phyloP scores from a whole-genome alignment of 768 basidiomycete species.

The Russula abietina region DNA sequence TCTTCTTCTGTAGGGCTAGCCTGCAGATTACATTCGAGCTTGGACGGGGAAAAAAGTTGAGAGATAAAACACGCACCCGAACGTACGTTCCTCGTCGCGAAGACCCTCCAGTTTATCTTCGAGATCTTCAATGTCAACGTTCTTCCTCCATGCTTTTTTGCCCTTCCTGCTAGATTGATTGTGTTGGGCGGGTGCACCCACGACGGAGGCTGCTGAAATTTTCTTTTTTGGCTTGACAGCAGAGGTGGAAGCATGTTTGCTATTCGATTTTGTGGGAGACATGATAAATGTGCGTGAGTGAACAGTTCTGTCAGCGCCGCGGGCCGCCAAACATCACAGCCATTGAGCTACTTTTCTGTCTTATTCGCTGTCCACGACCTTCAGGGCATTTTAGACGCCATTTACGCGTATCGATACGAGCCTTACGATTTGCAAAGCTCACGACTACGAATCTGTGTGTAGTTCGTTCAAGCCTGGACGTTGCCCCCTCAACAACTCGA shows the following conservation, averaged over 20 bases:
- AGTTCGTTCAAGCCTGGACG: conserved; percentile 1
- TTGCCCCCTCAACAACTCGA: background rate
- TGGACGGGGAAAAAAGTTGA: background rate
- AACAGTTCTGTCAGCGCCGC: background rate
- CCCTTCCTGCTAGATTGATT: conserved; percentile 78
- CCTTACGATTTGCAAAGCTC: background rate
- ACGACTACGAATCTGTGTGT: background rate
- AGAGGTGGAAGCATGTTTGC: background rate
- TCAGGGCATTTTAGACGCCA: background rate
- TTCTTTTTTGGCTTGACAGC: conserved; percentile 6
- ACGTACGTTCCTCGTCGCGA: conserved; percentile 73
- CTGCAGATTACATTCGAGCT: conserved; percentile 33
- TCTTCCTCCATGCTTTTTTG: conserved; percentile 92
- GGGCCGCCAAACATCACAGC: conserved; percentile 1
- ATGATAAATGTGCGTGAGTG: background rate
- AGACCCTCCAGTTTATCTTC: conserved; percentile 70
- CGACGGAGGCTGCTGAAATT: conserved; percentile 9
- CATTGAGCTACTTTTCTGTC: background rate
- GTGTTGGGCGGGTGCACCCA: conserved; percentile 56
- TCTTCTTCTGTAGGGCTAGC: conserved; percentile 56
- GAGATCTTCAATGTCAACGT: conserved; percentile 77
- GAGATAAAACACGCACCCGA: conserved; percentile 49
- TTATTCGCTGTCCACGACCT: background rate
- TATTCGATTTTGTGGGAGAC: conserved; percentile 6
- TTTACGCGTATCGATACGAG: background rate